A percentile compares a stretch with the other conserved stretches of the same genome.
Evolutionary conservation across 805 yeast species (phyloP).

Genomic region (Saturnispora zaruensis): DNA sequence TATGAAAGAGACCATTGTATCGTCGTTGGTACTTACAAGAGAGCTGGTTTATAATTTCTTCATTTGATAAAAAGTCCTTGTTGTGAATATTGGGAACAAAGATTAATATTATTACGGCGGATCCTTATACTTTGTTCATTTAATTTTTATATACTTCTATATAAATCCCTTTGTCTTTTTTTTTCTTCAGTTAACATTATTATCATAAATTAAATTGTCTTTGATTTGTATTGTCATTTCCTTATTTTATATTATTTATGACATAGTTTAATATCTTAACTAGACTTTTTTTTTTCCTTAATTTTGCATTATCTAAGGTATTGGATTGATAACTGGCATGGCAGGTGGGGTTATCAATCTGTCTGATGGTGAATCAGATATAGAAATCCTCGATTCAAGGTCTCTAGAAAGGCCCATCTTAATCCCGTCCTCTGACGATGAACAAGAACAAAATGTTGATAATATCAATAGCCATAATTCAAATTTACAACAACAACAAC

Average conservation of each 20-base stretch:
- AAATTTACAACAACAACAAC: not conserved
- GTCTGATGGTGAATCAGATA: not conserved
- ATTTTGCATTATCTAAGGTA: not conserved
- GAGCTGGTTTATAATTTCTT: constrained; percentile 58
- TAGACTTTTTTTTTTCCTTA: not conserved
- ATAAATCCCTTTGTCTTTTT: not conserved
- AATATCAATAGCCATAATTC: not conserved
- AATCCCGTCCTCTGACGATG: constrained; percentile 1
- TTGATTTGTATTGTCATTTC: not conserved
- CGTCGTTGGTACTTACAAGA: constrained; percentile 92
- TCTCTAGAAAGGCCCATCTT: not conserved
- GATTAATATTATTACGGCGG: not conserved
- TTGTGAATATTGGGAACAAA: not conserved
- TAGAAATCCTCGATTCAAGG: constrained; percentile 15
- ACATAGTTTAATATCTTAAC: not conserved
- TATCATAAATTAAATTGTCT: not conserved
- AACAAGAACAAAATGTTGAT: not conserved
- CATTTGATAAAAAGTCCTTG: not conserved
- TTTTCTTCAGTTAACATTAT: not conserved
- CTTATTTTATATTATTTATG: not conserved
- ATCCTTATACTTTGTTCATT: not conserved
- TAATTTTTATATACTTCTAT: not conserved
- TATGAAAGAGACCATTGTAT: constrained; percentile 99
- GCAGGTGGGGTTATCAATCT: not conserved
- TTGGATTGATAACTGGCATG: not conserved